phyloP scores from a whole-genome alignment of 2,329 filamentous ascomycete species.

The Pseudopithomyces maydicus region DNA sequence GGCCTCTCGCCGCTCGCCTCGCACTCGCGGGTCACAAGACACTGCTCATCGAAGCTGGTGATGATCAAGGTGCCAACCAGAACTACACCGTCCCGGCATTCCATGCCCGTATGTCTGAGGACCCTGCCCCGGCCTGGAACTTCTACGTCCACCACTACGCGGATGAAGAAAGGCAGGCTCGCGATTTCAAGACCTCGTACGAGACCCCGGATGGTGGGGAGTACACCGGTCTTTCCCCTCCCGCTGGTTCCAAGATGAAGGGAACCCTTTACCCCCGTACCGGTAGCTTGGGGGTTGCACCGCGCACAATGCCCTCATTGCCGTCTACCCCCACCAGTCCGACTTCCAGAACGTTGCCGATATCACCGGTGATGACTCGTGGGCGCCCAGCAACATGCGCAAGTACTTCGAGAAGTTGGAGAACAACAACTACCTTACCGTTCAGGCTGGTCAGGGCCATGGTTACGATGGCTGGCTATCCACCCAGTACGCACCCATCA shows the following conservation, averaged over 20 bases:
- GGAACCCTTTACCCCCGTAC: slow-evolving; percentile 65
- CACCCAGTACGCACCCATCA: slow-evolving; percentile 57
- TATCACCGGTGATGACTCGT: slow-evolving; percentile 65
- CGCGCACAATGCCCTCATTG: slow-evolving; percentile 66
- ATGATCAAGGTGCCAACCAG: slow-evolving; percentile 58
- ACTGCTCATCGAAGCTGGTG: slow-evolving; percentile 66
- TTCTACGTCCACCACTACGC: slow-evolving; percentile 68
- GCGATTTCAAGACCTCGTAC: slow-evolving; percentile 66
- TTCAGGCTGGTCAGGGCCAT: slow-evolving; percentile 47
- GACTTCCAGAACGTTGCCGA: slow-evolving; percentile 64
- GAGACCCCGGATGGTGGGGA: slow-evolving; percentile 44
- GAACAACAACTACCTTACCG: slow-evolving; percentile 57
- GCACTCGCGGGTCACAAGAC: slow-evolving; percentile 65
- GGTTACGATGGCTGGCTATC: slow-evolving; percentile 64
- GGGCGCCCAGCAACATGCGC: slow-evolving; percentile 64
- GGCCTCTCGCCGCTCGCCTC: slow-evolving; percentile 56
- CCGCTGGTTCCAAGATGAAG: slow-evolving; percentile 56
- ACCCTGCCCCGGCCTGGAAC: slow-evolving; percentile 63
- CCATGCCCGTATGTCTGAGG: slow-evolving; percentile 60
- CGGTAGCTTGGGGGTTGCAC: slow-evolving; percentile 64
- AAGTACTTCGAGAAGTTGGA: slow-evolving; percentile 63
- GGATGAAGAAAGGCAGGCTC: slow-evolving; percentile 57
- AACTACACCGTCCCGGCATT: slow-evolving; percentile 62
- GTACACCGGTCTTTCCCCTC: slow-evolving; percentile 58
- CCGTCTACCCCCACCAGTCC: slow-evolving; percentile 62